Evolutionary conservation across 1,139 yeast genomes (phyloP), one percentile per base, ranked within the genome.

Genomic region (Zygosaccharomyces pseudobailii): DNA sequence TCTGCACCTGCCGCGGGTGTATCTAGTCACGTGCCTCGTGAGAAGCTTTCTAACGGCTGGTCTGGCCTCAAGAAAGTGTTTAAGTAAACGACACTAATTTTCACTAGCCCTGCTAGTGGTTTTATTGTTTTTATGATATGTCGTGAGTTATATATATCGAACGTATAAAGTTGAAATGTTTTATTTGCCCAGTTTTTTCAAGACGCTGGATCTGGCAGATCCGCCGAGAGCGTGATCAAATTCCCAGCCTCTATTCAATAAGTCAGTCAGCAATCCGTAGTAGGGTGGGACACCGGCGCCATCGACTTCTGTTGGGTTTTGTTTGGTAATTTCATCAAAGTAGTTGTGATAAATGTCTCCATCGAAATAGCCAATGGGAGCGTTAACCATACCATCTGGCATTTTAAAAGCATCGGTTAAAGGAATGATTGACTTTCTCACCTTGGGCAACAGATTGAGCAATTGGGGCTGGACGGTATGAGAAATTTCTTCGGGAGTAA

Each of bases 321-420:
- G 80, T 42, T 70, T 69, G 21, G 61, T 53, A 20, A 71, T 68
- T 45, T 68, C 71, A 59, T 78, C 78, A 51, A 80, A 80, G 67
- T 89, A 89, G 68, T 87, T 81, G 66, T 82, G 83, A 72, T 89
- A 90, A 48, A 87, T 82, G 66, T 89, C 85, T 56, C 97, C 97
- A 61, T 87, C 82, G 68, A 78, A 85, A 59, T 74, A 76, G 53
- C 97, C 97, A 54, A 90, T 77, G 30, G 96, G 84, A 2, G 97
- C 80, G 70, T 89, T 87, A 65, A 90, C 77, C 70, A 85, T 78
- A 71, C 79, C 86, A 69, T 90, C 97, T 32, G 90, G 80, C 62
- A 85, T 76, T 71, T 84, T 83, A 77, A 90, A 90, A 5, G 96
- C 78, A 69, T 90, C 97, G n/a, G 95, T 86, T 58, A 87, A 74